These are phyloP conservation scores for Fraxinus latifolia DNA, from an alignment of 305 asterid genomes.

Conservation along the genomic window DNA sequence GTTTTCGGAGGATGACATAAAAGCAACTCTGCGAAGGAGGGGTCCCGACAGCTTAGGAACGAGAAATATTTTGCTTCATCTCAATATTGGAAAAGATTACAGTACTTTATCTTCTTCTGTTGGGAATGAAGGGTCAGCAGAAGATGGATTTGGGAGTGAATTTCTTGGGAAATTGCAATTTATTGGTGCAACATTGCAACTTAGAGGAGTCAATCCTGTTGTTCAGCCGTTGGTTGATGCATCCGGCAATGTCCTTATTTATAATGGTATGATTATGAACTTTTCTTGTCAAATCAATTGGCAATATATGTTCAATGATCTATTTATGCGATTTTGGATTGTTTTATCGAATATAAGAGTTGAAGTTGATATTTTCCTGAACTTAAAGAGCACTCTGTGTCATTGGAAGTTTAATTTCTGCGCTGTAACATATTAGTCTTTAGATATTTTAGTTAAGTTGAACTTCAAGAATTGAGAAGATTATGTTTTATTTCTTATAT, in stretches of 20 bases:
- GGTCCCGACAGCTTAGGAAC: conserved; percentile 87
- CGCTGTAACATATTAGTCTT: neutral
- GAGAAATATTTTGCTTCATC: conserved; percentile 39
- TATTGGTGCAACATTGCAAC: conserved; percentile 85
- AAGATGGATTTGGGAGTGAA: conserved; percentile 30
- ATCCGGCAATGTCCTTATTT: conserved; percentile 72
- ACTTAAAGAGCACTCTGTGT: neutral
- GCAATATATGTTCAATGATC: neutral
- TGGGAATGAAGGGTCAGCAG: conserved; percentile 32
- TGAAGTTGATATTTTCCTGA: neutral
- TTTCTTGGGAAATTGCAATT: conserved; percentile 45
- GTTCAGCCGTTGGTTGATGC: conserved; percentile 72
- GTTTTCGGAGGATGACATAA: conserved; percentile 55
- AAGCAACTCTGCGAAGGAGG: conserved; percentile 58
- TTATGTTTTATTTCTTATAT: neutral
- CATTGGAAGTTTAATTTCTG: neutral
- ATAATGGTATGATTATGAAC: conserved; percentile 52
- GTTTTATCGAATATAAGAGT: neutral
- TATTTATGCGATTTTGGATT: neutral
- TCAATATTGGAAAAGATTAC: conserved; percentile 17
- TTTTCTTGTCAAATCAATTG: neutral
- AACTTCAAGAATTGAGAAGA: neutral
- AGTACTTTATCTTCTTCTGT: conserved; percentile 30
- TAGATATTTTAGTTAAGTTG: neutral
- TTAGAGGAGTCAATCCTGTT: conserved; percentile 66